phyloP scores from a whole-genome alignment of 768 basidiomycete genomes.

The Phaeolepiota aurea region DNA sequence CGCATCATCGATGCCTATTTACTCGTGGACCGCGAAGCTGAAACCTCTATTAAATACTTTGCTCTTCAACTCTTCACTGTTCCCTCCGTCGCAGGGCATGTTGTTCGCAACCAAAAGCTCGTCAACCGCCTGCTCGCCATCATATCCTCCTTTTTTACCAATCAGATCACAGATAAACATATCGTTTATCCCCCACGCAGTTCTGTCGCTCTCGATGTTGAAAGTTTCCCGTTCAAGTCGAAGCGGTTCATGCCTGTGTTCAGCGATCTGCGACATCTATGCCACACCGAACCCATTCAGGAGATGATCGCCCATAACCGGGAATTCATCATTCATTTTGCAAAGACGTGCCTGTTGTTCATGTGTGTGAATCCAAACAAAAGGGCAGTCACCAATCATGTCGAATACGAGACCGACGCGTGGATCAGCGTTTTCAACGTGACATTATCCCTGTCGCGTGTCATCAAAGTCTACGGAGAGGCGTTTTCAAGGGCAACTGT shows the following conservation, averaged over 20 bases:
- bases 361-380: slow-evolving; percentile 91
- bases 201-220: slow-evolving; percentile 54
- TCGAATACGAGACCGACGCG: slow-evolving; percentile 94
- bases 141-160: slow-evolving; percentile 88
- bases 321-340: slow-evolving; percentile 62
- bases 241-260: slow-evolving; percentile 97
- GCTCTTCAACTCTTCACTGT: slow-evolving; percentile 90
- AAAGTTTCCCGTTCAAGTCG: slow-evolving; percentile 82
- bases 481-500: slow-evolving; percentile 57
- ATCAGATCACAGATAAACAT: slow-evolving; percentile 71
- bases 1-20: slow-evolving; percentile 87
- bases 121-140: slow-evolving; percentile 73
- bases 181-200: slow-evolving; percentile 38
- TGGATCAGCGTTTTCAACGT: slow-evolving; percentile 98
- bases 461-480: slow-evolving; percentile 86
- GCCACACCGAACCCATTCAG: slow-evolving; percentile 75
- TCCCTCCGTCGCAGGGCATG: slow-evolving; percentile 74
- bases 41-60: slow-evolving; percentile 92
- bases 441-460: slow-evolving; percentile 80
- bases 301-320: slow-evolving; percentile 64
- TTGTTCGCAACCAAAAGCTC: slow-evolving; percentile 67
- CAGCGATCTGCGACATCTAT: slow-evolving; percentile 80
- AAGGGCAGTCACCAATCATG: slow-evolving; percentile 71
- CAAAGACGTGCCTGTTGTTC: slow-evolving; percentile 79
- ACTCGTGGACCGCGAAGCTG: slow-evolving; percentile 87